Base-by-base conservation (phyloP, 148 eudicot genomes). In the Mesembryanthemum crystallinum region DNA sequence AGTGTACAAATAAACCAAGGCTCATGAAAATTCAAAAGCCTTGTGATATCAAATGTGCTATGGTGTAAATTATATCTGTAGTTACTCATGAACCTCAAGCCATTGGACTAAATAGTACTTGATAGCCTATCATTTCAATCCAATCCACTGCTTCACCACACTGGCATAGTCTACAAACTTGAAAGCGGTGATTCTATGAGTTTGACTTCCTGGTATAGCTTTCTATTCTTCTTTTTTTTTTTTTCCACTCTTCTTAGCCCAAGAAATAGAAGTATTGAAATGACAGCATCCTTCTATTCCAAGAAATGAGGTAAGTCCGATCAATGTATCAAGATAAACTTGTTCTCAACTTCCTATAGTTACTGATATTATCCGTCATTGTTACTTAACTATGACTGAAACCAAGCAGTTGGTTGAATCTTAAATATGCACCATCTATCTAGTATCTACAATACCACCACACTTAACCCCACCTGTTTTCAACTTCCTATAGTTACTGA, bases 301-400 rank as follows among this genome's bases (percentile, higher is more conserved):
- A 30, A 63, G 24, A 5, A 61, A 61, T 61, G 20, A 0, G 32
- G 20, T 18, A 61, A 67, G 52, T 42, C 27, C 1, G n/a, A 14
- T 24, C 47, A 6, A 9, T 24, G 67, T 27, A 32, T n/a, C n/a
- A 42, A 28, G 17, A 55, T 10, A 33, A 65, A n/a, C 27, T 15
- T 51, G 23, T 32, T 75, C 71, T 52, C 55, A 62, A 33, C 33
- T 39, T 13, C 64, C 51, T 57, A 70, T 18, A 52, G 37, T 51
- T 32, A 45, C 55, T 43, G 25, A 43, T n/a, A n/a, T 11, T 43
- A 28, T 45, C 55, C 39, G 54, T 27, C 64, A 47, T 51, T 63
- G 20, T 39, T 32, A 43, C 69, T 1, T 24, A 24, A 42, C 27
- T 24, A 63, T 42, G 3, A 63, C 1, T 74, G 54, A 63, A 61